Evolutionary conservation across 2,329 filamentous ascomycete genomes (phyloP).

Genomic region (Simplicillium sp.): DNA sequence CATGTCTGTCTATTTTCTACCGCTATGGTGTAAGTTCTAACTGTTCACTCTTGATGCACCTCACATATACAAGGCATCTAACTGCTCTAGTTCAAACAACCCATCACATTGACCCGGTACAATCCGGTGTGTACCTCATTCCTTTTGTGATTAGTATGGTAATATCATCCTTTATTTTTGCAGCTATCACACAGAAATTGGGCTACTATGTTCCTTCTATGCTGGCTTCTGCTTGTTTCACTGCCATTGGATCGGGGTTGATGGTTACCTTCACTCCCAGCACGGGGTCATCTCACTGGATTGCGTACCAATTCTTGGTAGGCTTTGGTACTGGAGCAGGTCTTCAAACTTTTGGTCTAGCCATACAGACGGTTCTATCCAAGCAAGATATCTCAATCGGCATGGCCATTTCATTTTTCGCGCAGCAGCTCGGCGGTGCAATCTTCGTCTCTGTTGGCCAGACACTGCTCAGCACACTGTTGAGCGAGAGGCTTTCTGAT

Average conservation of each 20-base stretch:
- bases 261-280: constrained; percentile 43
- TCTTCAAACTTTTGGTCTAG: constrained; percentile 48
- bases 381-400: constrained; percentile 44
- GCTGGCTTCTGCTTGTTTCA: constrained; percentile 38
- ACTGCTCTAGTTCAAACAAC: constrained; percentile 40
- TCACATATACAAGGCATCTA: no score
- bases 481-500: no score
- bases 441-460: constrained; percentile 49
- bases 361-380: constrained; percentile 43
- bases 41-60: background rate
- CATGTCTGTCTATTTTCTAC: constrained; percentile 43
- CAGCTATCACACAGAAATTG: constrained; percentile 37
- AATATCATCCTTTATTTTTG: constrained; percentile 36
- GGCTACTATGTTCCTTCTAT: constrained; percentile 53
- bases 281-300: constrained; percentile 43
- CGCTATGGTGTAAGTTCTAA: constrained; percentile 44
- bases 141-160: constrained; percentile 47
- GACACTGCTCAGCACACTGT: constrained; percentile 41
- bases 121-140: constrained; percentile 48
- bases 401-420: constrained; percentile 46
- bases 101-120: constrained; percentile 38
- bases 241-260: constrained; percentile 44
- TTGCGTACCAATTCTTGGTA: constrained; percentile 48
- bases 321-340: constrained; percentile 51
- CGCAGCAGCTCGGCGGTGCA: constrained; percentile 49